Evolutionary conservation across 345 rosid genomes (phyloP), one percentile per base, ranked within the genome.

Genomic region (Gossypium longicalyx): DNA sequence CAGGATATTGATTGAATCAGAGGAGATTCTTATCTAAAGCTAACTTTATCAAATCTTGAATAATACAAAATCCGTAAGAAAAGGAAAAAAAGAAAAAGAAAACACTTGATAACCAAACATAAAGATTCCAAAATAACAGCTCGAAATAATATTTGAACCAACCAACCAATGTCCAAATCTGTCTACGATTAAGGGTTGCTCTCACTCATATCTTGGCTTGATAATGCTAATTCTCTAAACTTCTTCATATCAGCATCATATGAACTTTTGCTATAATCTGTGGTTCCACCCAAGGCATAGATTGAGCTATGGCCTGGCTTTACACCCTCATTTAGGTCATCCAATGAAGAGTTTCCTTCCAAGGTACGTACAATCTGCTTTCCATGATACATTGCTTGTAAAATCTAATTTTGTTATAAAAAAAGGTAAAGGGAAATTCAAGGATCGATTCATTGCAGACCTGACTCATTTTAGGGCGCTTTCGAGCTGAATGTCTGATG

Each of bases 381-480:
- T 45, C 25, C 77, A 61, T 11, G 17, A 47, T 13, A 12, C 9
- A 27, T 73, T 72, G 15, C 22, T 38, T 11, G 15, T 51, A 57
- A 53, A 2, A 53, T n/a, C 19, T 29, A 22, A 69, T 1, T 4
- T 19, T 25, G 13, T 70, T 56, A 27, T 15, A 19, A 27, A 53
- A 34, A 1, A 54, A 23, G 3, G 38, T 29, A 52, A 16, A 70
- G 17, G 59, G 9, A 16, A 41, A 1, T 29, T 13, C 12, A 27
- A 22, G 56, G 0, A 34, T 5, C 41, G 7, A 34, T 34, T 43
- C 20, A 9, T 23, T 29, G 71, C 27, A 71, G 73, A 87, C 97
- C 97, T 95, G 97, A 65, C 98, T 93, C 99, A 95, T 93, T 78
- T 85, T 95, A 0, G 98, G 97, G 72, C 99, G 97, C 81, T 89